Percentiles rank a stretch among this genome's conserved stretches.
These are phyloP conservation scores for Trichocomaceae sp. DNA, from an alignment of 2,329 filamentous ascomycete genomes.

Conservation along the genomic window DNA sequence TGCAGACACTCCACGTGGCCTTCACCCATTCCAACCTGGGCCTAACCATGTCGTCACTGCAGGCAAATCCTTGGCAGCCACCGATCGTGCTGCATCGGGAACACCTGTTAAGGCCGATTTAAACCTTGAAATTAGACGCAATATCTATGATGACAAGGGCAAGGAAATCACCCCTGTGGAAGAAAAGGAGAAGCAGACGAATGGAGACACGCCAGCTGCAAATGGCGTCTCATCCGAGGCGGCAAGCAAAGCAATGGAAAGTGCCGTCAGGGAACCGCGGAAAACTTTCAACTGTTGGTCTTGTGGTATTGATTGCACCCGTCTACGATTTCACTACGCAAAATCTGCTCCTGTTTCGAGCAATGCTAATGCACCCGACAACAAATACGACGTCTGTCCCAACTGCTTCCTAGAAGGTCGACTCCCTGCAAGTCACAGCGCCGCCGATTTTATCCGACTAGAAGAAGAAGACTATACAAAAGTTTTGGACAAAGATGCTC, in stretches of 20 bases:
- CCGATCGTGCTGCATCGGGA: slow-evolving; percentile 63
- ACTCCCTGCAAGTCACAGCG: slow-evolving; percentile 70
- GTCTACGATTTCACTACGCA: slow-evolving; percentile 63
- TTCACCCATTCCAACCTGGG: slow-evolving; percentile 91
- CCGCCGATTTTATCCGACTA: slow-evolving; percentile 76
- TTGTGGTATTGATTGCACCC: slow-evolving; percentile 84
- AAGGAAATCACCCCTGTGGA: slow-evolving; percentile 67
- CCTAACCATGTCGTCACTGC: slow-evolving; percentile 62
- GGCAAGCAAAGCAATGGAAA: slow-evolving; percentile 57
- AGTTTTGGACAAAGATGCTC: slow-evolving; percentile 72
- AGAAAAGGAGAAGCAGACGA: slow-evolving; percentile 39
- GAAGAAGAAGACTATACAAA: slow-evolving; percentile 80
- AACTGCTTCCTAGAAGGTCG: slow-evolving; percentile 82
- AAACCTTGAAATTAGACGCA: slow-evolving; percentile 87
- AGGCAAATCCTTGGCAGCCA: slow-evolving; percentile 58
- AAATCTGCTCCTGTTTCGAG: slow-evolving; percentile 53
- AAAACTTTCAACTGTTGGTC: slow-evolving; percentile 74
- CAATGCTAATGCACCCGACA: slow-evolving; percentile 50
- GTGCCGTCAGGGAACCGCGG: slow-evolving; percentile 55
- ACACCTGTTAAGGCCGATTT: slow-evolving; percentile 69
- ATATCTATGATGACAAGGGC: slow-evolving; percentile 88
- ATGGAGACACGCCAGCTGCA: slow-evolving; percentile 67
- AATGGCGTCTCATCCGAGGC: slow-evolving; percentile 55
- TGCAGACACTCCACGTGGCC: slow-evolving; percentile 86
- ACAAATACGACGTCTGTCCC: slow-evolving; percentile 83